A percentile compares a stretch with the other conserved stretches of the same genome.
These are phyloP conservation scores for Colletotrichum nymphaeae DNA, from an alignment of 2,329 filamentous ascomycete genomes.

Conservation along the genomic window DNA sequence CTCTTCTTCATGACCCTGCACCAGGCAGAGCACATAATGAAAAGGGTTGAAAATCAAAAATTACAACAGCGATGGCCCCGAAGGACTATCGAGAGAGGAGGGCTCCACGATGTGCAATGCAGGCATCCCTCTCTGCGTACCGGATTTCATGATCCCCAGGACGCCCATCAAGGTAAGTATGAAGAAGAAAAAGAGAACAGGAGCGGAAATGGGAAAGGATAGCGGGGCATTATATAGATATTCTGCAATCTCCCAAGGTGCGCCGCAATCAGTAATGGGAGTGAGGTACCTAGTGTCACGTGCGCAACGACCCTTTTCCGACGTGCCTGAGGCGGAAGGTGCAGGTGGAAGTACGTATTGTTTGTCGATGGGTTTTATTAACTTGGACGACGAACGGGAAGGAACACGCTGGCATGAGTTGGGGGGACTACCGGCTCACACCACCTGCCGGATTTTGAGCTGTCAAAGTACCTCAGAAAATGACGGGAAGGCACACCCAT, in stretches of 20 bases:
- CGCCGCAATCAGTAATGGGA: neutral
- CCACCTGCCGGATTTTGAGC: too few species aligned
- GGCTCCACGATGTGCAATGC: conserved; percentile 59
- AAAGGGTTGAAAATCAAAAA: conserved; percentile 34
- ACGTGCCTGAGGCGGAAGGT: neutral
- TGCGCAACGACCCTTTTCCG: neutral
- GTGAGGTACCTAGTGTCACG: neutral
- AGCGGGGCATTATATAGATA: conserved; percentile 5
- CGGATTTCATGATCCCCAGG: conserved; percentile 56
- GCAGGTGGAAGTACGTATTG: neutral
- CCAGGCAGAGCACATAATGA: conserved; percentile 26
- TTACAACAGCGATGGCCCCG: conserved; percentile 32
- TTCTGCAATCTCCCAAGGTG: neutral
- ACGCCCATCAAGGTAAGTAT: conserved; percentile 64
- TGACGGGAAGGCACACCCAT: too few species aligned
- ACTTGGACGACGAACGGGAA: too few species aligned
- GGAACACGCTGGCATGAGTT: too few species aligned
- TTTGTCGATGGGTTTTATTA: too few species aligned
- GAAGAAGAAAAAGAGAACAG: conserved; percentile 36
- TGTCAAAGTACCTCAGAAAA: too few species aligned
- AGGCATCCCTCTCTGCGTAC: conserved; percentile 56
- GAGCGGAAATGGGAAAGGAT: neutral
- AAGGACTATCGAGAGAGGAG: conserved; percentile 34
- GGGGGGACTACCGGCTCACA: too few species aligned
- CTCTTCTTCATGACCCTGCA: conserved; percentile 30